Conservation (phyloP, 306 rosid genomes). For the Albizia julibrissin region DNA sequence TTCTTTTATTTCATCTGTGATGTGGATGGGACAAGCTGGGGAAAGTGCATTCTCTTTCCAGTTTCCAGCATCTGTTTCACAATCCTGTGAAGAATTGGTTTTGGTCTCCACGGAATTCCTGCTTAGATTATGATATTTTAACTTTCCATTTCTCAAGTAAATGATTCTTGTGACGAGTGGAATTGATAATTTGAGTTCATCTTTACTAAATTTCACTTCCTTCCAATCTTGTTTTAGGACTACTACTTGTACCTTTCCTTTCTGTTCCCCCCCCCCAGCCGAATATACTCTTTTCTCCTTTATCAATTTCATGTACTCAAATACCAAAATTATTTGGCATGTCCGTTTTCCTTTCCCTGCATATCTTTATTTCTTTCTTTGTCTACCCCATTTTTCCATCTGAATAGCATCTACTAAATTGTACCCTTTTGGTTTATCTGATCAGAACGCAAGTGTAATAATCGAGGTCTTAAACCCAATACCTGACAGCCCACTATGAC, state of each 20-base stretch:
- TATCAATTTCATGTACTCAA: constrained; percentile 6
- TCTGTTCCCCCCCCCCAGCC: background rate
- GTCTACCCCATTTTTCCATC: background rate
- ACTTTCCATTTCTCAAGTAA: background rate
- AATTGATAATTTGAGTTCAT: constrained; percentile 22
- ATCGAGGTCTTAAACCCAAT: constrained; percentile 44
- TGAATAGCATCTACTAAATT: background rate
- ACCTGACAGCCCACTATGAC: constrained; percentile 60
- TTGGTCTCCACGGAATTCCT: background rate
- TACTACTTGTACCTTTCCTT: background rate
- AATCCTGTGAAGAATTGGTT: background rate
- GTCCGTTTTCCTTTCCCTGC: background rate
- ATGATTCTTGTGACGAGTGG: constrained; percentile 6
- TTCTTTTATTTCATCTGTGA: constrained; percentile 7
- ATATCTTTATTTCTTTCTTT: background rate
- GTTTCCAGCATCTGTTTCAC: background rate
- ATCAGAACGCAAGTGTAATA: constrained; percentile 5
- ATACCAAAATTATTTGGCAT: background rate
- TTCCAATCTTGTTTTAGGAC: background rate
- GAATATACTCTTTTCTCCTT: background rate
- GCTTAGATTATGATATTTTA: background rate
- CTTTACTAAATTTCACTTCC: background rate
- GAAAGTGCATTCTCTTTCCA: background rate
- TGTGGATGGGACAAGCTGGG: background rate
- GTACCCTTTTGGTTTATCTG: background rate